Base-by-base conservation (phyloP, 2,329 filamentous ascomycete species). In the Talaromyces sp. region DNA sequence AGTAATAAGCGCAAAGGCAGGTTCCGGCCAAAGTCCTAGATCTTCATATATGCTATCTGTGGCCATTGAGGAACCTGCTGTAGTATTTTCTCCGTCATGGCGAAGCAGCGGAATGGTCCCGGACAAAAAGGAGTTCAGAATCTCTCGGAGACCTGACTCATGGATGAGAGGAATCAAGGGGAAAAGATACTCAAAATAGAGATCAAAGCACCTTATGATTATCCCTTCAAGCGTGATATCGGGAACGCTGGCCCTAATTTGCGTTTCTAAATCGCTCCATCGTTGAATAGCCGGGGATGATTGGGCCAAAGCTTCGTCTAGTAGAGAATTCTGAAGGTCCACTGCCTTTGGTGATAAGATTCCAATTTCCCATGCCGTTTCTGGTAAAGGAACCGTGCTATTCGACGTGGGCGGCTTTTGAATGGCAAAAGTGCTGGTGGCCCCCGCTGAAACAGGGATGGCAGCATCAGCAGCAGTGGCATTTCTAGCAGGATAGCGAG, bases 101-200 rank as follows among this genome's bases (percentile, higher is more conserved):
- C 10, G 44, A 3, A 31, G 50, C 16, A 31, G 27, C 16, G 50
- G 14, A 7, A 53, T n/a, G 27, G 12, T 44, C 44, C 60, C 59
- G 30, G 57, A 7, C 59, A 65, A 9, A 52, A 79, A 78, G 53
- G 71, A 72, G 2, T 68, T 68, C 23, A 79, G 61, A n/a, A 69
- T 73, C 23, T 75, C 68, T 10, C 76, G 71, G 5, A 79, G 68
- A 65, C 70, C 77, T 0, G 75, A 70, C 47, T 79, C 77, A 61
- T 79, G 76, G 5, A 79, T 72, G 44, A 79, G 62, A 1, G 77
- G 77, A n/a, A 73, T 79, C 1, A 79, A 69, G 1, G 78, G 77
- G 55, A 76, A 79, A 3, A 79, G 75, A 55, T 78, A 78, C 59
- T 78, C 70, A 31, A 78, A 79, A 61, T 79, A 80, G 27, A 79